phyloP scores from a whole-genome alignment of 192 early-diverging fungal species.

The Jimgerdemannia flammicorona region DNA sequence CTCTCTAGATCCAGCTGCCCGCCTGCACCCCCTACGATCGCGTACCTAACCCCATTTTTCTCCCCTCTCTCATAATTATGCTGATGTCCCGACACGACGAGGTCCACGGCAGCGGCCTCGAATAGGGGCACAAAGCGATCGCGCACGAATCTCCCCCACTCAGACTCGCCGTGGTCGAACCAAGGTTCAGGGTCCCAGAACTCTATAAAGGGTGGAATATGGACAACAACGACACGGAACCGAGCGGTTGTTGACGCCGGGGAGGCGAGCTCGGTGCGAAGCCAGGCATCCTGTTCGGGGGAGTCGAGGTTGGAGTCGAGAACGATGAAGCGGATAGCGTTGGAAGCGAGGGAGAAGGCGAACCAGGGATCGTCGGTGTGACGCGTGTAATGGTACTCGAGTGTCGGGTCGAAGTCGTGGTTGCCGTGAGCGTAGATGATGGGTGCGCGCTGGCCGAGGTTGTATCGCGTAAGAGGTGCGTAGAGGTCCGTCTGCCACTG shows the following conservation, averaged over 20 bases:
- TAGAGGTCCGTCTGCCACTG: slow-evolving; percentile 73
- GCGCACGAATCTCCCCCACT: slow-evolving; percentile 69
- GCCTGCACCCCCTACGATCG: slow-evolving; percentile 73
- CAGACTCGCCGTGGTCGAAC: slow-evolving; percentile 59
- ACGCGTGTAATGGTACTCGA: slow-evolving; percentile 45
- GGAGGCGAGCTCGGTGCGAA: slow-evolving; percentile 53
- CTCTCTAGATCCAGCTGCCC: slow-evolving; percentile 56
- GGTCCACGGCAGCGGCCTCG: slow-evolving; percentile 59
- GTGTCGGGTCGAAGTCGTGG: slow-evolving; percentile 62
- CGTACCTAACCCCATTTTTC: slow-evolving; percentile 52
- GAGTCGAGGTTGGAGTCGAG: slow-evolving; percentile 66
- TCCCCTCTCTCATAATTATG: slow-evolving; percentile 71
- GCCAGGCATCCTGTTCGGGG: slow-evolving; percentile 55
- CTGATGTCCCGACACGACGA: slow-evolving; percentile 76
- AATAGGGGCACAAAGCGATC: slow-evolving; percentile 64
- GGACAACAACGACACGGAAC: slow-evolving; percentile 66
- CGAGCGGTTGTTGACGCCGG: slow-evolving; percentile 43
- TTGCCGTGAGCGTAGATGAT: slow-evolving; percentile 73
- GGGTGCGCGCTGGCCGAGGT: slow-evolving; percentile 51
- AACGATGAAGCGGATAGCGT: slow-evolving; percentile 55
- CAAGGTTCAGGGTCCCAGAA: slow-evolving; percentile 72
- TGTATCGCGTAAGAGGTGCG: slow-evolving; percentile 54
- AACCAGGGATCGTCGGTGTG: slow-evolving; percentile 45
- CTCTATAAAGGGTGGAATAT: slow-evolving; percentile 72
- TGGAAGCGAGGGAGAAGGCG: slow-evolving; percentile 50